phyloP scores from a whole-genome alignment of 2,329 filamentous ascomycete genomes.

The Exophiala xenobiotica region DNA sequence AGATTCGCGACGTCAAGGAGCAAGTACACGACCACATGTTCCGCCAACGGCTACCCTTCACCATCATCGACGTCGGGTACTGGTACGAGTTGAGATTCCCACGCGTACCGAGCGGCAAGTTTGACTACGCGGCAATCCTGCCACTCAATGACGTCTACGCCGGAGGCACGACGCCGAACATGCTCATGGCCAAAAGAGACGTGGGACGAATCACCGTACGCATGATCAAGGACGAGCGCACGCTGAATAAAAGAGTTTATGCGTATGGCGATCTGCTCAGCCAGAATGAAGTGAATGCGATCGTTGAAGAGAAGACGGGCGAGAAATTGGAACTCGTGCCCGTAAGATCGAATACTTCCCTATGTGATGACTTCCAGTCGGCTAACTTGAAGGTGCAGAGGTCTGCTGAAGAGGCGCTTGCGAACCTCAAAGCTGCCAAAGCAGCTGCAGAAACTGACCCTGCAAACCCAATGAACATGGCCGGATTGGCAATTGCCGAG shows the following conservation, averaged over 20 bases:
- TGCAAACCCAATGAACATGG: slow-evolving; percentile 9
- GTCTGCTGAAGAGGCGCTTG: slow-evolving; percentile 36
- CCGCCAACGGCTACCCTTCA: slow-evolving; percentile 52
- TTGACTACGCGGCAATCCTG: slow-evolving; percentile 41
- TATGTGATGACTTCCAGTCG: slow-evolving; percentile 13
- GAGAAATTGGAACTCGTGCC: slow-evolving; percentile 38
- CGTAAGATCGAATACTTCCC: slow-evolving; percentile 26
- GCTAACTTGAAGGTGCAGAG: slow-evolving; percentile 18
- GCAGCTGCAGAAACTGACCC: background rate
- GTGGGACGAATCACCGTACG: slow-evolving; percentile 53
- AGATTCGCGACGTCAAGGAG: slow-evolving; percentile 46
- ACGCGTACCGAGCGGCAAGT: slow-evolving; percentile 45
- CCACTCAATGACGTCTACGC: slow-evolving; percentile 41
- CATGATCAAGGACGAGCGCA: slow-evolving; percentile 54
- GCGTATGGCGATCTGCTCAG: slow-evolving; percentile 49
- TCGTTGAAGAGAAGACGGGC: slow-evolving; percentile 50
- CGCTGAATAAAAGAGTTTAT: slow-evolving; percentile 55
- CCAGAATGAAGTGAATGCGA: slow-evolving; percentile 48
- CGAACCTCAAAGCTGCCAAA: background rate
- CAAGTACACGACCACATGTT: slow-evolving; percentile 52
- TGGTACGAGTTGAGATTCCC: slow-evolving; percentile 56
- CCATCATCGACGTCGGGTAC: slow-evolving; percentile 59
- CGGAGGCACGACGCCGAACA: slow-evolving; percentile 46
- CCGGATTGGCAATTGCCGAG: slow-evolving; percentile 38
- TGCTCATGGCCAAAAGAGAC: slow-evolving; percentile 53